phyloP scores from a whole-genome alignment of 2,329 filamentous ascomycete genomes.

The Alternaria dauci region DNA sequence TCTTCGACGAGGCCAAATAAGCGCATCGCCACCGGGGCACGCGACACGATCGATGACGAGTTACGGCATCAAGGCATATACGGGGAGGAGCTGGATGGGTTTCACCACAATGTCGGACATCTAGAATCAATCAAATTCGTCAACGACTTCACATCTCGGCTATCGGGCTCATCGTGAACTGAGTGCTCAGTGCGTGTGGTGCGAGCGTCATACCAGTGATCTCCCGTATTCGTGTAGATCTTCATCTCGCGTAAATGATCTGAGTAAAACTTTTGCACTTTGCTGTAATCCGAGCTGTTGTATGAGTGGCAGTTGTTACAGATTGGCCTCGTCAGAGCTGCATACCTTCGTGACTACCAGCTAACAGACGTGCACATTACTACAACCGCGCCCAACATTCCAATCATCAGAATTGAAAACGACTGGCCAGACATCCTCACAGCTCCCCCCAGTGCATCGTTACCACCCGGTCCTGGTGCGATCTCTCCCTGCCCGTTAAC shows the following conservation, averaged over 20 bases:
- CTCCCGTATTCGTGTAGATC: not conserved
- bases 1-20: conserved; percentile 72
- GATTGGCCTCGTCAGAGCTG: not conserved
- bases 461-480: conserved; percentile 7
- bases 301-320: too few species aligned
- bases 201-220: not conserved
- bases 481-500: conserved; percentile 20
- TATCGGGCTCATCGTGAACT: not conserved
- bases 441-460: conserved; percentile 16
- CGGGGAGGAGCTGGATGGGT: conserved; percentile 36
- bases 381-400: conserved; percentile 20
- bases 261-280: not conserved
- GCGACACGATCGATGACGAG: conserved; percentile 34
- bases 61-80: conserved; percentile 36
- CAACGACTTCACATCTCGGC: conserved; percentile 20
- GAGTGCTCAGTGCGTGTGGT: not conserved
- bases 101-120: conserved; percentile 36
- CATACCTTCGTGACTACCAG: conserved; percentile 1
- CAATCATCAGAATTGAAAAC: conserved; percentile 22
- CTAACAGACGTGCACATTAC: conserved; percentile 21
- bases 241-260: not conserved
- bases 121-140: conserved; percentile 39
- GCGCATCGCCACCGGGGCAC: conserved; percentile 24
- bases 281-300: too few species aligned
- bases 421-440: conserved; percentile 18